Base-by-base conservation (phyloP, 1,284 basidiomycete genomes). In the Cryptococcus jaspeensis region DNA sequence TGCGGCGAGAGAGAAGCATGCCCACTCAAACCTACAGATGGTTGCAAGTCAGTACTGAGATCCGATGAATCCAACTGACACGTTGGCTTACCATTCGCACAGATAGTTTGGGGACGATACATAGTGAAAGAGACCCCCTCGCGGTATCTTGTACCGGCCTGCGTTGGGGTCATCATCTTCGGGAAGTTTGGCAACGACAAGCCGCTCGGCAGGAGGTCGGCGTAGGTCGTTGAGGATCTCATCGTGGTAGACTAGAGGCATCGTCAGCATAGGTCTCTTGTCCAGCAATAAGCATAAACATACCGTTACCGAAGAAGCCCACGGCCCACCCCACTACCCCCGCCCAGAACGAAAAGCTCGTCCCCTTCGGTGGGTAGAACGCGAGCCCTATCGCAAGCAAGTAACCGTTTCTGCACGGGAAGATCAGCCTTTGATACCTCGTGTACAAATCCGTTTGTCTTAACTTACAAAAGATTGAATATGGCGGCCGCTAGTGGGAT, bases 51-150 rank as follows among this genome's bases (percentile, higher is more conserved):
- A 41, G 15, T 9, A 12, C 15, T 41, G n/a, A 4, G 41, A 9
- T 20, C n/a, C 5, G 40, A 41, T 43, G 28, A 11, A 38, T n/a
- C n/a, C n/a, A n/a, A n/a, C n/a, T n/a, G n/a, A 18, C 3, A 38
- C 32, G n/a, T 25, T 22, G 2, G 20, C 75, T 50, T 50, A 78
- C 76, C 80, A 96, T 75, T 95, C 92, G 77, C 88, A 92, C 50
- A 92, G 80, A 75, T 96, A 96, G 77, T 96, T 93, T 1, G 93
- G 92, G 76, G 87, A 94, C n/a, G 90, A 91, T 63, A 96, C 81
- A 70, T 83, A 85, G 48, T 76, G 70, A 80, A 90, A 96, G 35
- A 95, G 79, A 4, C 85, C 85, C 0, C 92, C 92, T 52, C 85
- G 81, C 0, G 93, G 93, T 60, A 96, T 87, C 4, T 85, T 85